Conservation (phyloP, 495 filamentous ascomycete genomes). For the Neurospora intermedia region DNA sequence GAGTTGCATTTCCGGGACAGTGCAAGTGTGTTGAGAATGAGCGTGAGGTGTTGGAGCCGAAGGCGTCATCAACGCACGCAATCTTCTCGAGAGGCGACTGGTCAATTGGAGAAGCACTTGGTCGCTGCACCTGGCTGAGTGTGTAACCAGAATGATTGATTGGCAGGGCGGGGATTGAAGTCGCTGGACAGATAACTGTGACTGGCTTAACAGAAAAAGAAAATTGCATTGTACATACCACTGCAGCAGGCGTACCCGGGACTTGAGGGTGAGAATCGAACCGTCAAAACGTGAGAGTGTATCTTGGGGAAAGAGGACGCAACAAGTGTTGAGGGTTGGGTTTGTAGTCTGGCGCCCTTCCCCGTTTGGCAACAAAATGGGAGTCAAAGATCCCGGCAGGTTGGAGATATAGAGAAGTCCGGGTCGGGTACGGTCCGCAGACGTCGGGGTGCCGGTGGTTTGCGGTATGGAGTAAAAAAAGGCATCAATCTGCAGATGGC, state of each 20-base stretch:
- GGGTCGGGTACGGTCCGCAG: background rate
- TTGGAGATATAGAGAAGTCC: background rate
- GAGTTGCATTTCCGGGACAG: background rate
- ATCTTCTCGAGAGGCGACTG: constrained; percentile 14
- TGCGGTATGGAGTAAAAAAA: background rate
- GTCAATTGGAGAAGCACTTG: background rate
- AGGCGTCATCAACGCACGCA: constrained; percentile 25
- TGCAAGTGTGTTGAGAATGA: background rate
- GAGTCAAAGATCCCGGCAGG: background rate
- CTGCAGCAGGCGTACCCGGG: background rate
- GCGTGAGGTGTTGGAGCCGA: background rate
- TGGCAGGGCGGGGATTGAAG: background rate
- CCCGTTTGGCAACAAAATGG: background rate
- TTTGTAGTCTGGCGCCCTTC: background rate
- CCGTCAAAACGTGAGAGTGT: background rate
- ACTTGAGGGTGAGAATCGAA: background rate
- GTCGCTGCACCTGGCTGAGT: background rate
- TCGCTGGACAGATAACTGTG: background rate
- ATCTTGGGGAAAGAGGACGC: background rate
- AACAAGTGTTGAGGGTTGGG: background rate
- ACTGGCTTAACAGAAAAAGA: background rate
- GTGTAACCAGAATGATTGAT: background rate
- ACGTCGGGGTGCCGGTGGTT: background rate
- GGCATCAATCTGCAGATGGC: background rate
- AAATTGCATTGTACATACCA: background rate